Evolutionary conservation across 2,329 filamentous ascomycete genomes (phyloP), one percentile per base, ranked within the genome.

Genomic region (Botryotinia narcissicola): DNA sequence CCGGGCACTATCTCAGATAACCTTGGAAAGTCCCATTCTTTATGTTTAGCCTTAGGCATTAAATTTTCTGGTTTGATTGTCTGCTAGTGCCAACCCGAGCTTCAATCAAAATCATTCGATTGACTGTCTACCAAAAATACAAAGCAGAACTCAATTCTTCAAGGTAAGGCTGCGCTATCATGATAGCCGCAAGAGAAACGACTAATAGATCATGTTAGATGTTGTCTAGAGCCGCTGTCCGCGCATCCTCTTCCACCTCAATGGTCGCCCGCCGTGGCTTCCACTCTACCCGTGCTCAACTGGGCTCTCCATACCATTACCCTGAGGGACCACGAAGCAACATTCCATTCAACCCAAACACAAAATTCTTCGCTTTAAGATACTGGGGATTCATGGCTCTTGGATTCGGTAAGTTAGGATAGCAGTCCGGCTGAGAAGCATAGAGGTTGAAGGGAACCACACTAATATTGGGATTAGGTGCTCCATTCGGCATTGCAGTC

Each of bases 231-330:
- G 88, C 90, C 85, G 87, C 85, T 80, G 80, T 85, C 81, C 88
- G 89, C 82, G 88, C 87, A 83, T 84, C 88, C 83, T 84, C 83
- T 78, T 82, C 91, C 83, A 90, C 90, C 82, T 86, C 88, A 78
- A 84, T 91, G 82, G 87, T 94, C 86, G 89, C 91, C 88, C 94
- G 94, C 87, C 95, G 96, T 85, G 94, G 92, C 86, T 98, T 99
- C 92, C 92, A 94, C 85, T 90, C 93, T 82, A 97, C 95, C 83
- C 93, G 93, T 82, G 85, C 92, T 83, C 94, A 93, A 84, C 86
- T 97, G 83, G 89, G 88, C 80, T 97, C 93, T 83, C 95, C 95
- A 77, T 98, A 97, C 91, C 96, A 99, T 89, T 99, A 99, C 88
- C 92, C 95, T 80, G 95, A 98, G 87, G 96, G 95, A 78, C 93